phyloP scores from a whole-genome alignment of 164 flowering plant species.

The Berberis vulgaris region DNA sequence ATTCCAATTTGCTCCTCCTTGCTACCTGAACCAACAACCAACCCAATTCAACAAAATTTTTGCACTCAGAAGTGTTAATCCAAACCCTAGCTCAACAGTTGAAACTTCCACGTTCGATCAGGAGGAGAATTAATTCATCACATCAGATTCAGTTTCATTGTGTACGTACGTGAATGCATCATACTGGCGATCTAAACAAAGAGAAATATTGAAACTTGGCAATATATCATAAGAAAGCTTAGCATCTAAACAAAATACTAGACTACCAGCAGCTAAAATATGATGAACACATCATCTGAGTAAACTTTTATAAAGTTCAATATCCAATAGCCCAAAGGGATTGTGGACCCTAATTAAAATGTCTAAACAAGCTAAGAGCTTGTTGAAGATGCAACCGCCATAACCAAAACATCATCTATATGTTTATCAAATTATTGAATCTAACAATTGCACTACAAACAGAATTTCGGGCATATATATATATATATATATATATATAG shows the following conservation, averaged over 20 bases:
- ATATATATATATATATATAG: no score
- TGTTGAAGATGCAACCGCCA: neutral
- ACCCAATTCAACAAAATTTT: conserved; percentile 62
- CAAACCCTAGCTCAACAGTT: conserved; percentile 33
- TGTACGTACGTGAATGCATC: conserved; percentile 38
- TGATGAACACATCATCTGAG: neutral
- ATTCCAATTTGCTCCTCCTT: conserved; percentile 44
- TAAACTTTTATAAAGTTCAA: no score
- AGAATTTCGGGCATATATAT: no score
- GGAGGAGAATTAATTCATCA: conserved; percentile 12
- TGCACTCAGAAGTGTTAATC: conserved; percentile 31
- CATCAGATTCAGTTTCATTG: conserved; percentile 28
- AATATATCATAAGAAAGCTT: neutral
- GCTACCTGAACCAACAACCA: conserved; percentile 29
- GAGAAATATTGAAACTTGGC: neutral
- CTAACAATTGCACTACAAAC: no score
- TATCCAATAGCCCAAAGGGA: no score
- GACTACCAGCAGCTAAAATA: neutral
- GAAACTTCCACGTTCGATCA: conserved; percentile 19
- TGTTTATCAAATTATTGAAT: no score
- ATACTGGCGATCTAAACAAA: conserved; percentile 65
- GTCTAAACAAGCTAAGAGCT: neutral
- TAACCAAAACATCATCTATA: no score
- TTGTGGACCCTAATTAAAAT: neutral
- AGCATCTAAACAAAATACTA: neutral